Conservation (phyloP, 345 rosid genomes). For the Corchorus capsularis region DNA sequence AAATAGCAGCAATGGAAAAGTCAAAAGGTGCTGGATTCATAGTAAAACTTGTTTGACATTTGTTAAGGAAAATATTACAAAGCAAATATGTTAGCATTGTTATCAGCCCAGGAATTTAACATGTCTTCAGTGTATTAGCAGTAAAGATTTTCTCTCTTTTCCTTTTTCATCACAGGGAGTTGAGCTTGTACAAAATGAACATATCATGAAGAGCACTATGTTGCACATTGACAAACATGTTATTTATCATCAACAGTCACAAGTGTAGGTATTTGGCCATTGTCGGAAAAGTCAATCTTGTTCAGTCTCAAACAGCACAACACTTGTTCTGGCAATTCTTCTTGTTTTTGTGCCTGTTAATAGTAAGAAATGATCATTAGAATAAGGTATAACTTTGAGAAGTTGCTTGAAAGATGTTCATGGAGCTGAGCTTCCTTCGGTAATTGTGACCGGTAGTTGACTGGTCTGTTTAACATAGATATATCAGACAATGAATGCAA, state of each 20-base stretch:
- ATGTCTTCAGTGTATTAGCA: conserved; percentile 7
- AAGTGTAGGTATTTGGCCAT: conserved; percentile 70
- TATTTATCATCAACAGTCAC: conserved; percentile 46
- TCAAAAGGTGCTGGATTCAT: neutral
- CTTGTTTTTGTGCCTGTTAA: conserved; percentile 88
- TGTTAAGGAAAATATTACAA: neutral
- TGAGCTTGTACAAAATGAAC: neutral
- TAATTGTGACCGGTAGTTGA: neutral
- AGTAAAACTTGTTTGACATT: neutral
- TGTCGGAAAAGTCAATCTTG: conserved; percentile 80
- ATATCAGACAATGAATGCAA: neutral
- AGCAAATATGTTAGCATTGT: neutral
- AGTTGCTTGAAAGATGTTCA: neutral
- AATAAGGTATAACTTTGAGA: neutral
- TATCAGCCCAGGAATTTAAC: neutral
- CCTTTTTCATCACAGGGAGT: neutral
- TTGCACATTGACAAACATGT: conserved; percentile 7
- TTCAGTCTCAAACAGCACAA: conserved; percentile 80
- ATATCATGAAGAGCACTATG: neutral
- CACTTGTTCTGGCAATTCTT: conserved; percentile 83
- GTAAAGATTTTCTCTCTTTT: neutral
- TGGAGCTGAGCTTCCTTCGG: too few relatives aligned
- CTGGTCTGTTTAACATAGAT: neutral
- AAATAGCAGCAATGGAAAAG: neutral
- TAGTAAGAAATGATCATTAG: conserved; percentile 9